These are phyloP conservation scores for Aspergillus versicolor DNA, from an alignment of 2,329 filamentous ascomycete species.

Conservation along the genomic window DNA sequence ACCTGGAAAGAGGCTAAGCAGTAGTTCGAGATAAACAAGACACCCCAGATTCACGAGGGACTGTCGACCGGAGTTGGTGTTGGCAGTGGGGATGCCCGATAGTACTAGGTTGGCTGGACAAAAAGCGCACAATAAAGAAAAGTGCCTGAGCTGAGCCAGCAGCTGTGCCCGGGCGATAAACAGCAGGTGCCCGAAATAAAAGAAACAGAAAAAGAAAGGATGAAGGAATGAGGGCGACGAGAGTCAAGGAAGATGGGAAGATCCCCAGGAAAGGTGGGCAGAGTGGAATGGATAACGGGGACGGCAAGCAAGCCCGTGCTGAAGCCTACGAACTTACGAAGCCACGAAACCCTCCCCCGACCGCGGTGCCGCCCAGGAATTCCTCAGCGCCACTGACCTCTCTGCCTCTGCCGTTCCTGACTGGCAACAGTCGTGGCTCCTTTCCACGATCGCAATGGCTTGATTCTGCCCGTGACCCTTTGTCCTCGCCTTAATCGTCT, in stretches of 20 bases:
- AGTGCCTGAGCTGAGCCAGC: conserved; percentile 18
- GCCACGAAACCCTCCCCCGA: conserved; percentile 10
- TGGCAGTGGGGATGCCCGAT: conserved; percentile 3
- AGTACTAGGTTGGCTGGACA: conserved; percentile 6
- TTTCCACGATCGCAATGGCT: neutral
- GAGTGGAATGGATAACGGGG: conserved; percentile 7
- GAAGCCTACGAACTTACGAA: conserved; percentile 9
- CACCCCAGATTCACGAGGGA: conserved; percentile 11
- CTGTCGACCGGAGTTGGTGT: conserved; percentile 1
- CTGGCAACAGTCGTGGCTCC: neutral
- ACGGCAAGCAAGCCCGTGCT: conserved; percentile 8
- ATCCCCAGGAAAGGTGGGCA: conserved; percentile 11
- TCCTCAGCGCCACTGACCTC: neutral
- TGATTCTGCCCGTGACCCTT: neutral
- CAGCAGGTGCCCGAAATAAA: neutral
- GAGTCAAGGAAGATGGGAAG: conserved; percentile 9
- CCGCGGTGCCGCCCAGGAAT: conserved; percentile 12
- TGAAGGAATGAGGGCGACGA: conserved; percentile 10
- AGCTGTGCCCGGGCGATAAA: conserved; percentile 10
- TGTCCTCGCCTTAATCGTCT: neutral
- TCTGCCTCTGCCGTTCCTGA: neutral
- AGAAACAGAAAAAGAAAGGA: neutral
- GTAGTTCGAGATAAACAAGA: conserved; percentile 9
- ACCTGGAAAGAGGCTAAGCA: conserved; percentile 9
- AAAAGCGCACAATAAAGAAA: neutral